Conservation (phyloP, 768 basidiomycete genomes). For the Pisolithus orientalis region DNA sequence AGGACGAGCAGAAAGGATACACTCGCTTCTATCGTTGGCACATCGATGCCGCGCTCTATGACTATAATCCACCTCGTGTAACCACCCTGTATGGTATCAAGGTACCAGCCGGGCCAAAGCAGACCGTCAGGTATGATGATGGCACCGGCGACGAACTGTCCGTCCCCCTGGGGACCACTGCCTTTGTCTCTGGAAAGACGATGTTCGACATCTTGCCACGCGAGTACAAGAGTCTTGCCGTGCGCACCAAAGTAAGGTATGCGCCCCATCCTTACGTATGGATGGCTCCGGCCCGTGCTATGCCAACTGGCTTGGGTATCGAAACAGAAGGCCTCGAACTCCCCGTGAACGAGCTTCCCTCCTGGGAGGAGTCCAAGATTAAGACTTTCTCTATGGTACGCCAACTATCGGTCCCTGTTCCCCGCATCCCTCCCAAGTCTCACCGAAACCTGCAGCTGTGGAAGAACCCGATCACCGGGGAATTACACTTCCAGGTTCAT, state of each 20-base stretch:
- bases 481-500: conserved; percentile 86
- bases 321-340: conserved; percentile 73
- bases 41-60: conserved; percentile 83
- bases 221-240: conserved; percentile 73
- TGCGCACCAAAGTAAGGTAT: conserved; percentile 69
- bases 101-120: conserved; percentile 60
- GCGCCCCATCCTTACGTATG: conserved; percentile 87
- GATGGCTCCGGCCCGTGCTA: conserved; percentile 75
- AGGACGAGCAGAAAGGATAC: conserved; percentile 69
- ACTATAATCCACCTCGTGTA: conserved; percentile 71
- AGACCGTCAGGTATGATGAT: conserved; percentile 76
- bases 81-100: conserved; percentile 78
- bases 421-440: background rate
- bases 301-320: conserved; percentile 78
- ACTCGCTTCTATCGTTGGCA: conserved; percentile 94
- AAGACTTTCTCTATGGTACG: conserved; percentile 65
- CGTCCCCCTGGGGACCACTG: conserved; percentile 84
- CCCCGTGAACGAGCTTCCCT: conserved; percentile 58
- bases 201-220: conserved; percentile 78
- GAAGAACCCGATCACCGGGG: conserved; percentile 87
- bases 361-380: conserved; percentile 74
- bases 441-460: conserved; percentile 47
- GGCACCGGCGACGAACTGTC: conserved; percentile 77
- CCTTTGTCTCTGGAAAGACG: conserved; percentile 71
- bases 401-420: background rate